Conservation (phyloP, 202 grass and related monocot genomes). For the Schoenoplectus tabernaemontani region DNA sequence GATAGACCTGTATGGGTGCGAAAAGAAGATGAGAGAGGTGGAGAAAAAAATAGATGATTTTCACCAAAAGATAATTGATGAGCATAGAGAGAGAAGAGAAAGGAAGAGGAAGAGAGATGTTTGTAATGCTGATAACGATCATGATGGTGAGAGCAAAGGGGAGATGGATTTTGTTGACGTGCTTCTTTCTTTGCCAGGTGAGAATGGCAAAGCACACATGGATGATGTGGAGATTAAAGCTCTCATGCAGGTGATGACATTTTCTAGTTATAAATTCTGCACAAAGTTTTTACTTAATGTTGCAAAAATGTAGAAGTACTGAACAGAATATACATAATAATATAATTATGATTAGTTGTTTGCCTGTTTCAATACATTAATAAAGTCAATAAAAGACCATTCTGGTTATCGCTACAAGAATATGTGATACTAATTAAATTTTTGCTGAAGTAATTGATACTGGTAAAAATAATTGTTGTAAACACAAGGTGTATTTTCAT, state of each 20-base stretch:
- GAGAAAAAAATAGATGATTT: conserved; percentile 92
- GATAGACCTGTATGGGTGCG: conserved; percentile 60
- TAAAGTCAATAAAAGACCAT: neutral
- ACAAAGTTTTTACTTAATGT: neutral
- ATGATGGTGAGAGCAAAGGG: conserved; percentile 33
- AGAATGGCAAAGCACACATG: conserved; percentile 72
- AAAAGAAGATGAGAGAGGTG: conserved; percentile 80
- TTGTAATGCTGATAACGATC: neutral
- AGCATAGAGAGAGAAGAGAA: conserved; percentile 47
- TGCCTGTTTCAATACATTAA: neutral
- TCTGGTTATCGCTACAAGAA: neutral
- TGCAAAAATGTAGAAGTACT: neutral
- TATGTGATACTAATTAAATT: neutral
- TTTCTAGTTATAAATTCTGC: neutral
- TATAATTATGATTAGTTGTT: no score
- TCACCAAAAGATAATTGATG: conserved; percentile 92
- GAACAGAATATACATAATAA: neutral
- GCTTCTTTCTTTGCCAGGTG: conserved; percentile 70
- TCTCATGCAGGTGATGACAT: conserved; percentile 61
- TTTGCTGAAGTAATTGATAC: neutral
- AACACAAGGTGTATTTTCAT: conserved; percentile 3
- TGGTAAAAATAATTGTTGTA: neutral
- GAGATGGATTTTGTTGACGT: conserved; percentile 92
- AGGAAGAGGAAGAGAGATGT: conserved; percentile 33
- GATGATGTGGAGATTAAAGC: conserved; percentile 92